phyloP scores from a whole-genome alignment of 345 rosid genomes.

The Melaleuca alternifolia region DNA sequence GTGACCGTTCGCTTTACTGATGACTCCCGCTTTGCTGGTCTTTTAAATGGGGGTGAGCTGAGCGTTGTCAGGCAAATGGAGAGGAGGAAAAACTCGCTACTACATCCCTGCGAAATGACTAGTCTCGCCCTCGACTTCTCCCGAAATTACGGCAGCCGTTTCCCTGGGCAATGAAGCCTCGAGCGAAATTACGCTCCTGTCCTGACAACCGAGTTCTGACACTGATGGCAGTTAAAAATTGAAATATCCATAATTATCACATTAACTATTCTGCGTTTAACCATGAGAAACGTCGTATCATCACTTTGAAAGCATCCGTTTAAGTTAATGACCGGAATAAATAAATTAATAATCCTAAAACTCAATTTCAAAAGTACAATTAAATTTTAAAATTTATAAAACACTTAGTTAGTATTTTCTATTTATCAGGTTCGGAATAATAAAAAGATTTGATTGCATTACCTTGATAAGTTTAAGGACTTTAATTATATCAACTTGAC shows the following conservation, averaged over 20 bases:
- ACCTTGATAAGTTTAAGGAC: too few species aligned
- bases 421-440: too few species aligned
- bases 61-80: background rate
- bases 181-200: background rate
- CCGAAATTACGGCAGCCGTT: background rate
- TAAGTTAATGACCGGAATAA: background rate
- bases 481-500: too few species aligned
- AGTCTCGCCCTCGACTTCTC: background rate
- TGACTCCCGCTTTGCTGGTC: conserved; percentile 78
- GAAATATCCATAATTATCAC: background rate
- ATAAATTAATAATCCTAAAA: too few species aligned
- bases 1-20: conserved; percentile 1
- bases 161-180: background rate
- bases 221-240: background rate
- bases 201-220: background rate
- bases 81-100: background rate
- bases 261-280: background rate
- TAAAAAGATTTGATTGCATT: too few species aligned
- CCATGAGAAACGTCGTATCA: background rate
- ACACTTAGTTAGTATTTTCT: too few species aligned
- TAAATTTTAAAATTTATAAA: too few species aligned
- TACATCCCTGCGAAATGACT: background rate
- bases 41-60: conserved; percentile 25
- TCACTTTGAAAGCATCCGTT: background rate
- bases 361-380: too few species aligned